Percentiles rank a stretch among this genome's conserved stretches.
These are phyloP conservation scores for Chalciporus pseudorubinellus DNA, from an alignment of 768 basidiomycete species.

Conservation along the genomic window DNA sequence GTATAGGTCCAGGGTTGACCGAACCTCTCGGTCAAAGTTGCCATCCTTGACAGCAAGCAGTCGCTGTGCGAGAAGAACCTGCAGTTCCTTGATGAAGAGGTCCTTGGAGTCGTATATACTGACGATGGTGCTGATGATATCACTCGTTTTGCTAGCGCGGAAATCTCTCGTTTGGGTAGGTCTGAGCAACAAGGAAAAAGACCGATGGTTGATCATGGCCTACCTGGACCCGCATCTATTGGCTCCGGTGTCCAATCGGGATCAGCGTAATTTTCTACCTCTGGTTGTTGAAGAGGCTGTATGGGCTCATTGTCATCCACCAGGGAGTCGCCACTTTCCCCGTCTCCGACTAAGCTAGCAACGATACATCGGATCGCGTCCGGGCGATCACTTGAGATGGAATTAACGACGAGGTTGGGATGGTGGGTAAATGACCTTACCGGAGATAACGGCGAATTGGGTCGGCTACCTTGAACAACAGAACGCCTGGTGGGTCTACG, in stretches of 20 bases:
- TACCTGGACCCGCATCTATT: slow-evolving; percentile 92
- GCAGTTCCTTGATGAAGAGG: slow-evolving; percentile 93
- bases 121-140: slow-evolving; percentile 93
- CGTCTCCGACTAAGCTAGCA: slow-evolving; percentile 83
- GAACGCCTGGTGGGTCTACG: slow-evolving; percentile 88
- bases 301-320: slow-evolving; percentile 84
- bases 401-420: neutral
- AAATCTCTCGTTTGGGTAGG: slow-evolving; percentile 57
- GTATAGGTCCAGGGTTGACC: neutral
- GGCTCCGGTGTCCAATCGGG: slow-evolving; percentile 96
- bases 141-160: slow-evolving; percentile 85
- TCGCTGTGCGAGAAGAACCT: slow-evolving; percentile 85
- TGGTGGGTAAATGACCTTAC: slow-evolving; percentile 34
- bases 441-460: slow-evolving; percentile 88
- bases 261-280: slow-evolving; percentile 86
- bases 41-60: slow-evolving; percentile 80
- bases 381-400: slow-evolving; percentile 61
- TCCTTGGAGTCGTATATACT: slow-evolving; percentile 98
- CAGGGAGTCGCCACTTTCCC: slow-evolving; percentile 75
- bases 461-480: slow-evolving; percentile 91
- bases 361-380: slow-evolving; percentile 96
- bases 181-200: neutral
- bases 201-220: slow-evolving; percentile 12
- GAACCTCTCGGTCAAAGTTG: slow-evolving; percentile 66
- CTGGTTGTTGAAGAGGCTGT: slow-evolving; percentile 68